A percentile compares a stretch with the other conserved stretches of the same genome.
phyloP scores from a whole-genome alignment of 2,329 filamentous ascomycete genomes.

The Coniochaeta sp. region DNA sequence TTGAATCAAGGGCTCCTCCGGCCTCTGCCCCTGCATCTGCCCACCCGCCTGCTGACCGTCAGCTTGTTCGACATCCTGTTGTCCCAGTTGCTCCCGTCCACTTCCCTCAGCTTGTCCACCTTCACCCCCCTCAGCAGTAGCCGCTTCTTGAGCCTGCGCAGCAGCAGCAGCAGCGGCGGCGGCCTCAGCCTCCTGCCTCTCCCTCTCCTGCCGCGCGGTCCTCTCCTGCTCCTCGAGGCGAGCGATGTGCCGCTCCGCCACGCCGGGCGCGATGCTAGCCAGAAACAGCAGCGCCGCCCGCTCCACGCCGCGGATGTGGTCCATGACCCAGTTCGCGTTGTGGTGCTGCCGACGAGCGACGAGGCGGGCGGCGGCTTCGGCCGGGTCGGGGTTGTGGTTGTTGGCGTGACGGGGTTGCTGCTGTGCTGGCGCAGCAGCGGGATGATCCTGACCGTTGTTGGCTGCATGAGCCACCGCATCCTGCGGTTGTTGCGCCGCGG shows the following conservation, averaged over 20 bases:
- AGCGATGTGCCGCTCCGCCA: conserved; percentile 59
- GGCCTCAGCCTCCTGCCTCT: conserved; percentile 33
- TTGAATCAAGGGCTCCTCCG: background rate
- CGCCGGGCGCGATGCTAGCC: conserved; percentile 58
- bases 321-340: conserved; percentile 41
- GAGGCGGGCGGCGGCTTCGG: conserved; percentile 46
- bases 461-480: conserved; percentile 9
- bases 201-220: conserved; percentile 34
- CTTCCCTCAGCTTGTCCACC: background rate
- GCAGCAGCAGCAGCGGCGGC: conserved; percentile 13
- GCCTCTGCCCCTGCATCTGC: background rate
- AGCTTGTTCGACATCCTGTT: no score
- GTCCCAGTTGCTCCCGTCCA: background rate
- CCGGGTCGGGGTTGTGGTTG: conserved; percentile 36
- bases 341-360: conserved; percentile 36
- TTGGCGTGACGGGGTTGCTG: conserved; percentile 14
- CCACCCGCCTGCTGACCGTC: background rate
- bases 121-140: background rate
- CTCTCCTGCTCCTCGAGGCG: conserved; percentile 46
- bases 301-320: conserved; percentile 47
- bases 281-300: conserved; percentile 56
- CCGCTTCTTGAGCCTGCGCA: background rate
- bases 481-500: conserved; percentile 4
- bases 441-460: conserved; percentile 16
- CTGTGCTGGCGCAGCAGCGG: conserved; percentile 18